Evolutionary conservation across 2,329 filamentous ascomycete genomes (phyloP).

Genomic region (Colletotrichum tamarilloi): DNA sequence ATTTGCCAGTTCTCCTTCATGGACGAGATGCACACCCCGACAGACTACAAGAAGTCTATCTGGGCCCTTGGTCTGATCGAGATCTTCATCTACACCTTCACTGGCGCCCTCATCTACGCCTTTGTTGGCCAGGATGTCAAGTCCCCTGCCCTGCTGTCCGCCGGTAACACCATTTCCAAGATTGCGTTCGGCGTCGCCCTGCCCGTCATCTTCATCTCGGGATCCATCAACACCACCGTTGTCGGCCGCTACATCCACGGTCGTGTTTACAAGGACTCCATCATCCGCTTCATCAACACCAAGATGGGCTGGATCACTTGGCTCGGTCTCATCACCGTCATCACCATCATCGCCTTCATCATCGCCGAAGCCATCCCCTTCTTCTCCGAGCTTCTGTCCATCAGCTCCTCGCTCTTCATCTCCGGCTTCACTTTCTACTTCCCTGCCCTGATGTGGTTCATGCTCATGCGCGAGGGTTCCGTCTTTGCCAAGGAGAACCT

Average conservation of each 20-base stretch:
- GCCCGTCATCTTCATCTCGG: constrained; percentile 80
- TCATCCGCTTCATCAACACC: constrained; percentile 60
- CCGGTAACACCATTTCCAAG: constrained; percentile 68
- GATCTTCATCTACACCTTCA: constrained; percentile 73
- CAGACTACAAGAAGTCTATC: constrained; percentile 65
- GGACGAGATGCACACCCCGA: constrained; percentile 64
- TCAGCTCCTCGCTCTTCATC: constrained; percentile 62
- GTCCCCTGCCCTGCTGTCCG: constrained; percentile 76
- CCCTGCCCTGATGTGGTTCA: constrained; percentile 56
- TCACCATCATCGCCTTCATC: constrained; percentile 76
- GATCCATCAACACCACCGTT: constrained; percentile 72
- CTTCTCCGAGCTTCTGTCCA: constrained; percentile 75
- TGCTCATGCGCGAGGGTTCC: constrained; percentile 48
- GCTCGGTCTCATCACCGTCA: constrained; percentile 65
- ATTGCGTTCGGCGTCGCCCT: constrained; percentile 77
- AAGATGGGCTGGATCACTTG: constrained; percentile 63
- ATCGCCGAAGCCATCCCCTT: constrained; percentile 80
- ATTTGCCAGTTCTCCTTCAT: constrained; percentile 65
- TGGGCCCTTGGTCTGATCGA: constrained; percentile 71
- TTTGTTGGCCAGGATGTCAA: constrained; percentile 73
- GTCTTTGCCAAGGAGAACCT: constrained; percentile 46
- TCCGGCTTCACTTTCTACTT: constrained; percentile 54
- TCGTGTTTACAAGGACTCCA: constrained; percentile 54
- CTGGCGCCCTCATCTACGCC: constrained; percentile 75
- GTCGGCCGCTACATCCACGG: constrained; percentile 59